Conservation (phyloP, 768 basidiomycete species). For the Pisolithus albus region DNA sequence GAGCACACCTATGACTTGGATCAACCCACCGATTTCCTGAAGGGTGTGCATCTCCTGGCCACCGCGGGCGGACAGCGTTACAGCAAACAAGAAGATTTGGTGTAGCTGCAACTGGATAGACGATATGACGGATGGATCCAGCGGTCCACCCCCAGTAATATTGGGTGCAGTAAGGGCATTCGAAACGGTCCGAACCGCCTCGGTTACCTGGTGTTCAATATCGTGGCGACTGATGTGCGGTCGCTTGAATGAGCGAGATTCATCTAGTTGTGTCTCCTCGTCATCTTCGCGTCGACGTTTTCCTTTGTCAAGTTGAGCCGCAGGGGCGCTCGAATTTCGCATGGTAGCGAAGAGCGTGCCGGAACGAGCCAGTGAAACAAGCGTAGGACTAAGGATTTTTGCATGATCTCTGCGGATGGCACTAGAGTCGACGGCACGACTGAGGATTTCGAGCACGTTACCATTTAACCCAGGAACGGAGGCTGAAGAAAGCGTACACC, state of each 20-base stretch:
- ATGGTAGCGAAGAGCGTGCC: constrained; percentile 59
- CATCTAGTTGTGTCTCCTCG: constrained; percentile 22
- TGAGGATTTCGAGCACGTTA: constrained; percentile 53
- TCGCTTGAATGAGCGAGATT: constrained; percentile 35
- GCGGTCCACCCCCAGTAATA: constrained; percentile 30
- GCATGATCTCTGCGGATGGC: constrained; percentile 48
- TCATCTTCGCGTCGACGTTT: constrained; percentile 67
- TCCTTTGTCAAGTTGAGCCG: constrained; percentile 59
- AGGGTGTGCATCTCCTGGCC: constrained; percentile 50
- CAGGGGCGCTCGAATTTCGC: constrained; percentile 56
- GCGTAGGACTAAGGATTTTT: constrained; percentile 48
- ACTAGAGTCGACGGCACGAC: constrained; percentile 40
- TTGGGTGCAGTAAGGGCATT: constrained; percentile 38
- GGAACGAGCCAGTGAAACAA: constrained; percentile 63
- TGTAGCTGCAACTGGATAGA: constrained; percentile 68
- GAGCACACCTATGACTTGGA: constrained; percentile 76
- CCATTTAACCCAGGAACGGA: constrained; percentile 39
- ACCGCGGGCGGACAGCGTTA: constrained; percentile 55
- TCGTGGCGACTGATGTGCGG: constrained; percentile 38
- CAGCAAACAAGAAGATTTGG: constrained; percentile 71
- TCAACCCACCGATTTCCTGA: constrained; percentile 74
- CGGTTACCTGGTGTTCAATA: constrained; percentile 50
- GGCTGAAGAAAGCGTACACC: constrained; percentile 44
- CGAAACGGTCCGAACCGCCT: constrained; percentile 54
- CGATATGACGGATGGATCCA: constrained; percentile 55